Base-by-base conservation (phyloP, 768 basidiomycete species). In the Ramaria sp. region DNA sequence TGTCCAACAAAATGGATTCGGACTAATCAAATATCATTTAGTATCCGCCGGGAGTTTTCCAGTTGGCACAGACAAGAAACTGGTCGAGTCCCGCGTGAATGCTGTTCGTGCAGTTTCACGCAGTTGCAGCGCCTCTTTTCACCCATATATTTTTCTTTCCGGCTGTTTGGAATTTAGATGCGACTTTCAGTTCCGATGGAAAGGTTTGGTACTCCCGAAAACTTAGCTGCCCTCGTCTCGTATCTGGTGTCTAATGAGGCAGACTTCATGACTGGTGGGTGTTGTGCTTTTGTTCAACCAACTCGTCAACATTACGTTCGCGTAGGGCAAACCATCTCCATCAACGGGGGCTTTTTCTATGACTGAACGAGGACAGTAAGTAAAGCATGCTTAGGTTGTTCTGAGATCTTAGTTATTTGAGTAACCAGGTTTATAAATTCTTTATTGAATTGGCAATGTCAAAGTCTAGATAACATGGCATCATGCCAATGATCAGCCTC, bases 191-290 rank as follows among this genome's bases (percentile, higher is more conserved):
- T 19, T 39, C 51, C 37, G 17, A 39, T 57, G 46, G 10, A 20
- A 15, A 48, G 55, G 33, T 22, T 49, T 7, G 55, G 55, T 15
- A 57, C 55, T 9, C 7, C 46, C 31, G 55, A 57, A 6, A 41
- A 57, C 37, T 30, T 57, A 17, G 55, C 55, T 7, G 48, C 31
- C 6, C 42, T 57, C 19, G 55, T 57, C 22, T 47, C 55, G 33
- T 57, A 57, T 37, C 33, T 57, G 12, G 45, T 24, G 13, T 57
- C 55, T 17, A 45, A 49, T 37, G 46, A 57, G 45, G 55, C 55
- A 22, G 48, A 50, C 48, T 57, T 57, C 20, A 50, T 57, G 47
- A 57, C 55, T 17, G 55, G 55, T 57, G n/a, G 24, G 54, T 37
- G 27, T 55, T 19, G 1, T 19, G 43, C 24, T 17, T 20, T 30